Conservation (phyloP, 495 filamentous ascomycete species). For the Ascodesmis nigricans region DNA sequence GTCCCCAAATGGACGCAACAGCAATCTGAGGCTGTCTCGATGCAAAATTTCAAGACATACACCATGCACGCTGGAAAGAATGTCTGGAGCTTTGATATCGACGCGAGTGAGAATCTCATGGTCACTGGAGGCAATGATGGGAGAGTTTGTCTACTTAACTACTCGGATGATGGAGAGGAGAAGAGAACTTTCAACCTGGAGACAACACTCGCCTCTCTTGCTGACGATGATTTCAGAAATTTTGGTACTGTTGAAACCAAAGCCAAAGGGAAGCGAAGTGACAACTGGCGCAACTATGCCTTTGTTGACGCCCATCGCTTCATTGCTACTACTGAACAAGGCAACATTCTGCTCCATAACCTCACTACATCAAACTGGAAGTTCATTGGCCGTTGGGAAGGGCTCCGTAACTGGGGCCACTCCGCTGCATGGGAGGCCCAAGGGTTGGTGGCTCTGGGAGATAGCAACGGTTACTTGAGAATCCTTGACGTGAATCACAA, state of each 20-base stretch:
- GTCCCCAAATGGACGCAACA: slow-evolving; percentile 22
- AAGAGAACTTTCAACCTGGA: no score
- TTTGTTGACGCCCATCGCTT: slow-evolving; percentile 38
- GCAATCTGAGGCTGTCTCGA: slow-evolving; percentile 6
- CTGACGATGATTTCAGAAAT: not conserved
- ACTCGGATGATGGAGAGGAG: slow-evolving; percentile 5
- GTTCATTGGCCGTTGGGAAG: slow-evolving; percentile 3
- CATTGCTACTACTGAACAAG: slow-evolving; percentile 36
- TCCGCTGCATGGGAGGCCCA: slow-evolving; percentile 11
- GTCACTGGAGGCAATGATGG: slow-evolving; percentile 84
- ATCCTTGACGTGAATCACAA: slow-evolving; percentile 7
- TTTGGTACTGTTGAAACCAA: not conserved
- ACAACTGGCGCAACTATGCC: slow-evolving; percentile 38
- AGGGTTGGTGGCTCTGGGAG: slow-evolving; percentile 13
- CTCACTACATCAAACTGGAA: slow-evolving; percentile 9
- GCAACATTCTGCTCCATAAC: slow-evolving; percentile 33
- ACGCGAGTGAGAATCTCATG: slow-evolving; percentile 25
- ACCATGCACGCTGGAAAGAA: slow-evolving; percentile 65
- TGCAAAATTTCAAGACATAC: slow-evolving; percentile 32
- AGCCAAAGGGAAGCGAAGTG: slow-evolving; percentile 20
- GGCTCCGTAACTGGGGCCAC: slow-evolving; percentile 9
- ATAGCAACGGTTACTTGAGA: slow-evolving; percentile 8
- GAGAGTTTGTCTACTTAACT: slow-evolving; percentile 27
- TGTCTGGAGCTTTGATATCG: slow-evolving; percentile 54
- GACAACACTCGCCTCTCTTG: no score